Conservation (phyloP, 257 asterid species). For the Anisodus tanguticus region DNA sequence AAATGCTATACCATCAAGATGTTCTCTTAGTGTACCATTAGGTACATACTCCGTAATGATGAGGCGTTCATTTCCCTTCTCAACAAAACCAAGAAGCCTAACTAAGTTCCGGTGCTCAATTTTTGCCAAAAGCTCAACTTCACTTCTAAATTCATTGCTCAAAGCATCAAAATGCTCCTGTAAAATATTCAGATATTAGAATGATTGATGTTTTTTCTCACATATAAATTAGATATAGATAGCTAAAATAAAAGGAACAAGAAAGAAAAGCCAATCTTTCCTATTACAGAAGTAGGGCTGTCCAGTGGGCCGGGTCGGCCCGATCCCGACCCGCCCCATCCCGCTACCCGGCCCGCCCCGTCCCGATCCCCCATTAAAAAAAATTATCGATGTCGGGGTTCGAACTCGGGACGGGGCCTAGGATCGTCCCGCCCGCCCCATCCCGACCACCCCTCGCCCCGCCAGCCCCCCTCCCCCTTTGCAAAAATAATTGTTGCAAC, state of each 20-base stretch:
- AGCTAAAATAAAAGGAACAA: background rate
- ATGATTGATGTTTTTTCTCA: background rate
- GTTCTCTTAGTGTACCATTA: constrained; percentile 96
- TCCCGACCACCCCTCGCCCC: too few relatives aligned
- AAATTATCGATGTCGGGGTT: too few relatives aligned
- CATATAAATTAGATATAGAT: background rate
- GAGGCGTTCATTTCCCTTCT: constrained; percentile 81
- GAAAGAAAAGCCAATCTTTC: background rate
- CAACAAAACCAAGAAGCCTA: constrained; percentile 91
- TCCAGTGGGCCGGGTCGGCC: too few relatives aligned
- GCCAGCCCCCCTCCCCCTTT: too few relatives aligned
- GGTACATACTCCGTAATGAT: constrained; percentile 91
- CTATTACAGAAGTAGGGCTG: background rate
- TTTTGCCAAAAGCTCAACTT: constrained; percentile 92
- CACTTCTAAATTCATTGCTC: constrained; percentile 78
- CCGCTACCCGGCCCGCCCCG: too few relatives aligned
- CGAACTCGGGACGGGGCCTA: too few relatives aligned
- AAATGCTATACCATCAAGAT: constrained; percentile 78
- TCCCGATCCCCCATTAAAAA: too few relatives aligned
- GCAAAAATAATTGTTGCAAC: too few relatives aligned
- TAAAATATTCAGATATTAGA: constrained; percentile 29
- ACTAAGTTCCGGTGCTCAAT: constrained; percentile 96
- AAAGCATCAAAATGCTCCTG: constrained; percentile 72
- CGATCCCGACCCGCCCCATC: too few relatives aligned
- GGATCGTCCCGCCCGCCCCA: too few relatives aligned